Percentiles rank a stretch among this genome's conserved stretches.
phyloP scores from a whole-genome alignment of 176 grass and related monocot genomes.

The Aegilops longissima region DNA sequence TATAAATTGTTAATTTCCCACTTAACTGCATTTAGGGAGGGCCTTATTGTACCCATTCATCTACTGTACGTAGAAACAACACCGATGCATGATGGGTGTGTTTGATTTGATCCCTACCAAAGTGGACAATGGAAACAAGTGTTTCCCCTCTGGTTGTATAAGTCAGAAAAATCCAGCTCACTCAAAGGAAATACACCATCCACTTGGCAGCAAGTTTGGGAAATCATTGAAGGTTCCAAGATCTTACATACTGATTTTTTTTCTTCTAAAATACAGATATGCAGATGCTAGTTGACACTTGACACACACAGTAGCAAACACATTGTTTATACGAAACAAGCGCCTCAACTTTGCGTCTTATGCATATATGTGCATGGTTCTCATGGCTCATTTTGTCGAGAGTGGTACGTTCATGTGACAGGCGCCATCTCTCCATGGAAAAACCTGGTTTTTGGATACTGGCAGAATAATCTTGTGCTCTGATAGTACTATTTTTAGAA shows the following conservation, averaged over 20 bases:
- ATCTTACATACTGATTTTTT: not conserved
- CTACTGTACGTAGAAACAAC: not conserved
- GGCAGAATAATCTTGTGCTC: too few relatives aligned
- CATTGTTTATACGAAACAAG: not conserved
- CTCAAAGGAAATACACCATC: not conserved
- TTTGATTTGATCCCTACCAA: not conserved
- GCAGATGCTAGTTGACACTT: not conserved
- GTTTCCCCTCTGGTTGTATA: not conserved
- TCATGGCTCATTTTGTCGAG: not conserved
- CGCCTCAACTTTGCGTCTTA: not conserved
- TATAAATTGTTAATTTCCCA: not conserved
- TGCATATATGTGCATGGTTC: not conserved
- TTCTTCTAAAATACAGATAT: not conserved
- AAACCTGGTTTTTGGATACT: not conserved
- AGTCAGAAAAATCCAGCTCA: not conserved
- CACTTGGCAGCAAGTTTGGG: not conserved
- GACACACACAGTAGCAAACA: not conserved
- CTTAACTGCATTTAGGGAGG: not conserved
- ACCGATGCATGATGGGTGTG: not conserved
- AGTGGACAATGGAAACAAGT: not conserved
- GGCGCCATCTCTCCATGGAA: not conserved
- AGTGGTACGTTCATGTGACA: not conserved
- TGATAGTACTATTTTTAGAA: too few relatives aligned
- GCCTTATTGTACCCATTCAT: not conserved
- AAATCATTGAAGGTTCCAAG: not conserved